phyloP scores from a whole-genome alignment of 768 basidiomycete species.

The Cystobasidium tubakii region DNA sequence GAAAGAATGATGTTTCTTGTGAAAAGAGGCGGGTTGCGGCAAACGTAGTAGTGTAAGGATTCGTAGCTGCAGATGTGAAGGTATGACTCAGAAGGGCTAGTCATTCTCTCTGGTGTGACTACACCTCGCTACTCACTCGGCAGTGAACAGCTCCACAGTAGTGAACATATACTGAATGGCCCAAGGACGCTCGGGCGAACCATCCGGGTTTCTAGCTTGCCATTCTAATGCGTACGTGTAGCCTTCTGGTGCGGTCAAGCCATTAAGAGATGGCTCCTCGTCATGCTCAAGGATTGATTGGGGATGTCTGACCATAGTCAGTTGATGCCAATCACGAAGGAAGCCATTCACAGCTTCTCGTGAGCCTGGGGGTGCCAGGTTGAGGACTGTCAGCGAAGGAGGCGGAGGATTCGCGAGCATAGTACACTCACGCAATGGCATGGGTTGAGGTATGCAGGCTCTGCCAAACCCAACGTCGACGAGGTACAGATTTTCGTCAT shows the following conservation, averaged over 20 bases:
- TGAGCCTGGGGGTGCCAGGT: neutral
- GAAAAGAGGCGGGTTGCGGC: neutral
- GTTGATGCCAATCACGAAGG: neutral
- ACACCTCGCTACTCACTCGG: neutral
- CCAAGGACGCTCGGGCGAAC: neutral
- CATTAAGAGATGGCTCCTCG: neutral
- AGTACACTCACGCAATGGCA: neutral
- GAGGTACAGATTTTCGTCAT: neutral
- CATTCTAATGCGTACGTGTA: neutral
- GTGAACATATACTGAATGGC: neutral
- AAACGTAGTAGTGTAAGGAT: conserved; percentile 1
- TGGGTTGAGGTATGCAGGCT: neutral
- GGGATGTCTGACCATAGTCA: neutral
- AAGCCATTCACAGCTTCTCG: neutral
- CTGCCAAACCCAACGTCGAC: conserved; percentile 7
- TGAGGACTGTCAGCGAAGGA: neutral
- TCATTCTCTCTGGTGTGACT: no score
- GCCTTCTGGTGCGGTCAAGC: neutral
- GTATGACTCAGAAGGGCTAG: no score
- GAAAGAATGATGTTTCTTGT: neutral
- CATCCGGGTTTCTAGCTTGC: conserved; percentile 5
- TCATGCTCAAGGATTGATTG: neutral
- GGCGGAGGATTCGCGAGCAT: no score
- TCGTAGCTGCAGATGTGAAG: neutral
- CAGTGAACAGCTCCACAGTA: neutral